phyloP scores from a whole-genome alignment of 805 yeast genomes.

The Candida caryicola region DNA sequence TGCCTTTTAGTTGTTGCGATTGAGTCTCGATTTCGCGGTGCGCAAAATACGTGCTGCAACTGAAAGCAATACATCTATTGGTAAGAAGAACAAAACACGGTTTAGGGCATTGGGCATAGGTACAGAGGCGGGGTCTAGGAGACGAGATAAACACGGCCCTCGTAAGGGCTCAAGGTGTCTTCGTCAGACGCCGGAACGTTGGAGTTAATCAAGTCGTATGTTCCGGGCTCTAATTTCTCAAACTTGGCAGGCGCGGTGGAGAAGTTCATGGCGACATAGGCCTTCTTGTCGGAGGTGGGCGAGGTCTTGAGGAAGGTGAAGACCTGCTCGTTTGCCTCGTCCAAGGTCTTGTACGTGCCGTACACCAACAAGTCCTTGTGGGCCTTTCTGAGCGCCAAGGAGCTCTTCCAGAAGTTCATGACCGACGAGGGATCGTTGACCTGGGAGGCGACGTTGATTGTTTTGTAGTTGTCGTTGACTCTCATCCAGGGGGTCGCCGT shows the following conservation, averaged over 20 bases:
- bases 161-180: constrained; percentile 11
- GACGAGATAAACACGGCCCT: constrained; percentile 12
- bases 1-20: neutral
- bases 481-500: constrained; percentile 50
- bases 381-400: constrained; percentile 42
- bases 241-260: constrained; percentile 13
- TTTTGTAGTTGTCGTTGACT: constrained; percentile 47
- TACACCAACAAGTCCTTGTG: constrained; percentile 44
- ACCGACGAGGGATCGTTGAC: constrained; percentile 45
- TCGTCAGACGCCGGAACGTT: constrained; percentile 7
- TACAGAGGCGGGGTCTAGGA: no score
- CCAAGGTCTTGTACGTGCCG: constrained; percentile 46
- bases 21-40: no score
- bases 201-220: constrained; percentile 9
- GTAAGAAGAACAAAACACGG: no score
- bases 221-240: constrained; percentile 8
- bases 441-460: constrained; percentile 49
- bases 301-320: constrained; percentile 41
- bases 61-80: no score
- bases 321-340: constrained; percentile 38
- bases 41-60: no score
- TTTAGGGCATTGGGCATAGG: no score
- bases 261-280: constrained; percentile 25
- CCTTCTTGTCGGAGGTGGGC: constrained; percentile 20
- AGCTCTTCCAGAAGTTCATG: constrained; percentile 43